These are phyloP conservation scores for Metschnikowia similis DNA, from an alignment of 805 yeast species.

Conservation along the genomic window DNA sequence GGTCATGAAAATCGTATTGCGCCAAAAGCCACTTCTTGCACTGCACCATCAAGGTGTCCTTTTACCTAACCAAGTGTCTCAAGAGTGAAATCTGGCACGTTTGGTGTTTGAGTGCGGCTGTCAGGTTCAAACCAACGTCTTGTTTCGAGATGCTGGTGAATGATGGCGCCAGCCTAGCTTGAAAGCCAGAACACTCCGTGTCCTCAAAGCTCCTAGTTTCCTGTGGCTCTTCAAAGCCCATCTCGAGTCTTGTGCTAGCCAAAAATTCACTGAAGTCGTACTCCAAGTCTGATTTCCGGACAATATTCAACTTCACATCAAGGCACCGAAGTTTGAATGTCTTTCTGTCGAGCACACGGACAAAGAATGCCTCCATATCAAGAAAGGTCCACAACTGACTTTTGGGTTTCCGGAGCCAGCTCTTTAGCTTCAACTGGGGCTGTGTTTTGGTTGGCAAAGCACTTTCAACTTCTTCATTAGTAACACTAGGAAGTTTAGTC, in stretches of 20 bases:
- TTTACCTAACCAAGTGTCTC: neutral
- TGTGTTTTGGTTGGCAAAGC: neutral
- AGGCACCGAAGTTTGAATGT: neutral
- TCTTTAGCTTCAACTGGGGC: neutral
- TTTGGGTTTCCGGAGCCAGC: neutral
- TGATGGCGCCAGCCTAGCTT: neutral
- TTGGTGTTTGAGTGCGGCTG: neutral
- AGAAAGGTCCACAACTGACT: neutral
- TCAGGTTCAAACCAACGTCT: neutral
- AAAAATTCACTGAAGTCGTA: neutral
- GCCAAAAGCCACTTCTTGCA: neutral
- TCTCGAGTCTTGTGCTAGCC: neutral
- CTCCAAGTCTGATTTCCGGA: neutral
- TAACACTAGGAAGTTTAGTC: neutral
- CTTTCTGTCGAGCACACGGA: neutral
- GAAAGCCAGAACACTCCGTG: no score
- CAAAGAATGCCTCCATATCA: neutral
- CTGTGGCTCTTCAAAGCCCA: neutral
- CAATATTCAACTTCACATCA: neutral
- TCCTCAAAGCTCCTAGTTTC: neutral
- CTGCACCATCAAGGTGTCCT: neutral
- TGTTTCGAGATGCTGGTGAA: neutral
- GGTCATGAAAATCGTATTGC: neutral
- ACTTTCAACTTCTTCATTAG: neutral
- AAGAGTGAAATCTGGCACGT: neutral